Base-by-base conservation (phyloP, 768 basidiomycete genomes). In the Amanita jacksonii region DNA sequence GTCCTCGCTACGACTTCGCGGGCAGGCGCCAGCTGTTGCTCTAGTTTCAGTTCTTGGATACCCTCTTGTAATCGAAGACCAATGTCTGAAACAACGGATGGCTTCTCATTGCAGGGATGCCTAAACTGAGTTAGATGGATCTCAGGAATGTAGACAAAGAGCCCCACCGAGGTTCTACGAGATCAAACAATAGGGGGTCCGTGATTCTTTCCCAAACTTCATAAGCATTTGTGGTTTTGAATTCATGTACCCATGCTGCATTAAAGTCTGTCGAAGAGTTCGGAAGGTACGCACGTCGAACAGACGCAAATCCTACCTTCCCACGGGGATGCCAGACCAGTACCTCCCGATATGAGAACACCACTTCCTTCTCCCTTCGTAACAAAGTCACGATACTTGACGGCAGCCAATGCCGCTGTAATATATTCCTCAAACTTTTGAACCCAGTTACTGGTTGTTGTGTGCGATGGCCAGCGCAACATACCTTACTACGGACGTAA, bases 391-490 rank as follows among this genome's bases (percentile, higher is more conserved):
- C 81, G 78, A 58, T 90, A 97, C 59, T 92, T 91, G 49, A 98
- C 79, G 10, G 85, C 81, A 3, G 93, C 74, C 8, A 99, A 72
- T 3, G 87, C 85, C 2, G 86, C 85, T 19, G 79, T 83, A 36
- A 98, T 79, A 56, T 99, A 99, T 57, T 98, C 94, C 59, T 98
- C 92, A 43, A 94, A 94, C 79, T 85, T n/a, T n/a, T n/a, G n/a
- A n/a, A n/a, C n/a, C n/a, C n/a, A n/a, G n/a, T n/a, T n/a, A n/a
- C n/a, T n/a, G n/a, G n/a, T n/a, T n/a, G n/a, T n/a, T n/a, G n/a
- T n/a, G n/a, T n/a, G n/a, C 4, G 23, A 16, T 36, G 19, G 9
- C 10, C 19, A 15, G 25, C 36, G 20, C 23, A 24, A 52, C 59
- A 16, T 46, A 85, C 88, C 75, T 92, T 93, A 27, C 76, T 73